These are phyloP conservation scores for Prosopis cineraria DNA, from an alignment of 306 rosid species.

Conservation along the genomic window DNA sequence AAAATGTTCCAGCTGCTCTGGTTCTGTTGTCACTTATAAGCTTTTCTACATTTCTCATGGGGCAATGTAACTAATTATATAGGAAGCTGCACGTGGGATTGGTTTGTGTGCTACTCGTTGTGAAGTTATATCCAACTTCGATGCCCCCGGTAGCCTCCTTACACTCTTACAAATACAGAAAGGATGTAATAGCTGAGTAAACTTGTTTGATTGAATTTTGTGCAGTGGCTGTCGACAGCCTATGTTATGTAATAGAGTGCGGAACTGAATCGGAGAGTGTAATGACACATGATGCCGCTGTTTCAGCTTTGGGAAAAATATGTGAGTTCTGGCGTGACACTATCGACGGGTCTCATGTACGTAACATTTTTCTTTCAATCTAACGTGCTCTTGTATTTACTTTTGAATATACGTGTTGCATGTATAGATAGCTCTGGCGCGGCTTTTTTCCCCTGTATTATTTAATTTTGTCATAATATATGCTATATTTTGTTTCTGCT, in stretches of 20 bases:
- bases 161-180: slow-evolving; percentile 2
- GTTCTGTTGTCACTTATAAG: neutral
- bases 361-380: slow-evolving; percentile 6
- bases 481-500: neutral
- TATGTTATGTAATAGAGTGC: neutral
- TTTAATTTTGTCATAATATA: neutral
- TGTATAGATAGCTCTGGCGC: neutral
- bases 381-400: neutral
- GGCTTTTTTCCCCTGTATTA: neutral
- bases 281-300: slow-evolving; percentile 27
- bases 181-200: neutral
- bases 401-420: neutral
- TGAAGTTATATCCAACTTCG: neutral
- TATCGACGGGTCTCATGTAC: slow-evolving; percentile 25
- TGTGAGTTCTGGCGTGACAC: slow-evolving; percentile 21
- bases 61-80: neutral
- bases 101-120: slow-evolving; percentile 31
- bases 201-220: neutral
- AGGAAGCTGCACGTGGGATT: slow-evolving; percentile 38
- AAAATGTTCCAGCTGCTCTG: neutral
- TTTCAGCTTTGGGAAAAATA: slow-evolving; percentile 41
- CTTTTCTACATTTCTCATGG: neutral
- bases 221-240: slow-evolving; percentile 24
- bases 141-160: slow-evolving; percentile 30
- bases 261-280: neutral